Evolutionary conservation across 2,329 filamentous ascomycete species (phyloP).

Genomic region (Cercospora janseana): DNA sequence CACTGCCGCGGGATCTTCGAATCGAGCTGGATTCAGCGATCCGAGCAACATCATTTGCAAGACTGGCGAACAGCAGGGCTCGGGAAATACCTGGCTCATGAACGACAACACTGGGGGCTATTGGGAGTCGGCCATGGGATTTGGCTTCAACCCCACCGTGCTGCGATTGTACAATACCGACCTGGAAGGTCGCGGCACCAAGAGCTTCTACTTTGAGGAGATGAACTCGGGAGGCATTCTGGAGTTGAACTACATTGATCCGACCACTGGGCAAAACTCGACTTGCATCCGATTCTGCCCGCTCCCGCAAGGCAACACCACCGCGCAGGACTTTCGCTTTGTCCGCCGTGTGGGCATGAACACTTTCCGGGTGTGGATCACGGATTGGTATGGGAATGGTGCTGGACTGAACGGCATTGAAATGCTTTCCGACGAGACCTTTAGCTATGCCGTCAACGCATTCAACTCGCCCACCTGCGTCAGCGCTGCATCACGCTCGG

Average conservation of each 20-base stretch:
- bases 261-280: constrained; percentile 57
- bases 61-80: constrained; percentile 58
- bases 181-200: constrained; percentile 74
- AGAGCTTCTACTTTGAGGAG: constrained; percentile 82
- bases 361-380: constrained; percentile 79
- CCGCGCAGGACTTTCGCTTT: constrained; percentile 87
- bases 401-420: constrained; percentile 84
- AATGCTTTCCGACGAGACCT: constrained; percentile 70
- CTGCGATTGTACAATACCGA: constrained; percentile 86
- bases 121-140: constrained; percentile 80
- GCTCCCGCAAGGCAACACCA: constrained; percentile 66
- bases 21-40: constrained; percentile 65
- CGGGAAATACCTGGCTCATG: constrained; percentile 81
- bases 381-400: constrained; percentile 80
- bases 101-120: constrained; percentile 71
- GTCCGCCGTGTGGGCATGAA: constrained; percentile 87
- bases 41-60: constrained; percentile 83
- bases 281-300: constrained; percentile 82
- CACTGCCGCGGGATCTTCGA: constrained; percentile 62
- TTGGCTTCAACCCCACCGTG: constrained; percentile 82
- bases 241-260: constrained; percentile 89
- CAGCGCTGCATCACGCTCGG: constrained; percentile 60
- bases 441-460: constrained; percentile 73
- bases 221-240: constrained; percentile 88
- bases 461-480: constrained; percentile 89